phyloP scores from a whole-genome alignment of 1,284 basidiomycete genomes.

The Neolentinus lepideus region DNA sequence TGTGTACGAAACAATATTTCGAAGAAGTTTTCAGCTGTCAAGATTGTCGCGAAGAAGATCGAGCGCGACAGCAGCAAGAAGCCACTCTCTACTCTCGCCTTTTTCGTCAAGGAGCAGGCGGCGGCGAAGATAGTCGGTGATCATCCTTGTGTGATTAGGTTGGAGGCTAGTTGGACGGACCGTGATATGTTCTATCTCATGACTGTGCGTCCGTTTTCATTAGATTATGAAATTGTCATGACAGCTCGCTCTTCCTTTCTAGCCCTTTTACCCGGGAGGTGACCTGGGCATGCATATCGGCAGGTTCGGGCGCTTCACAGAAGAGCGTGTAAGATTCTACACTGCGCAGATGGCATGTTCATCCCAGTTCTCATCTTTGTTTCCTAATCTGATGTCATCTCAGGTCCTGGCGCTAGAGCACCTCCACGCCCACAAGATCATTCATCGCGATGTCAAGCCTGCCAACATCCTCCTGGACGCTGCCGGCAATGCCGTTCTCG shows the following conservation, averaged over 20 bases:
- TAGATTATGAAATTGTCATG: neutral
- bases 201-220: constrained; percentile 6
- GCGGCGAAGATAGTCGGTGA: constrained; percentile 2
- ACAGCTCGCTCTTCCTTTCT: neutral
- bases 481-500: constrained; percentile 41
- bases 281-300: constrained; percentile 2
- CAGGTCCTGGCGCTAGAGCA: constrained; percentile 6
- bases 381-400: constrained; percentile 12
- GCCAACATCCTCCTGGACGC: constrained; percentile 56
- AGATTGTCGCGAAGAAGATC: constrained; percentile 8
- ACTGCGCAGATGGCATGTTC: neutral
- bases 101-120: constrained; percentile 10
- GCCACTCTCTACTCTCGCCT: neutral
- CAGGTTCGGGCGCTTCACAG: neutral
- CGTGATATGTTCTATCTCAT: constrained; percentile 8
- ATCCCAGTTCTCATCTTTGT: constrained; percentile 9
- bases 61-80: neutral
- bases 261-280: constrained; percentile 8
- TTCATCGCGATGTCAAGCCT: constrained; percentile 65
- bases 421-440: constrained; percentile 30
- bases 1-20: constrained; percentile 4
- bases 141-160: constrained; percentile 2
- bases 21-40: constrained; percentile 7
- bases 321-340: neutral
- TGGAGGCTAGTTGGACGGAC: constrained; percentile 10